Evolutionary conservation across 352 stramenopile genomes (phyloP).

Genomic region (Phytophthora idaei): DNA sequence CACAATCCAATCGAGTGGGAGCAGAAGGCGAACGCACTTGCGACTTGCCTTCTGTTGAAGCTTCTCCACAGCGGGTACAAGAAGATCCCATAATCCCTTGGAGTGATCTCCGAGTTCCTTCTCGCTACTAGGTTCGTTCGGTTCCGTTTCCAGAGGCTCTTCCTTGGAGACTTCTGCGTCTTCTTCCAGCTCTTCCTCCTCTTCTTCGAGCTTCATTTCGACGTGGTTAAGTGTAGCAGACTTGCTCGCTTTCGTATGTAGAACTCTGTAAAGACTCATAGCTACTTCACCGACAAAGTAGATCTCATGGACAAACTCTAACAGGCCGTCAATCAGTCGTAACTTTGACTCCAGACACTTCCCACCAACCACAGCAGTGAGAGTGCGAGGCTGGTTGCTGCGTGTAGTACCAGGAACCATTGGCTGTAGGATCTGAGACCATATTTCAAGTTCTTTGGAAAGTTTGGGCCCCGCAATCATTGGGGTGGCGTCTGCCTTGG

Average conservation of each 20-base stretch:
- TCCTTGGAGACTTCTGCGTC: conserved; percentile 6
- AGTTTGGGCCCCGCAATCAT: conserved; percentile 37
- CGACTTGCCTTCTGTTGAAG: conserved; percentile 71
- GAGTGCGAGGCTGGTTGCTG: neutral
- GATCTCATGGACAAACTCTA: conserved; percentile 60
- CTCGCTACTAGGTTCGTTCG: neutral
- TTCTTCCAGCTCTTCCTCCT: conserved; percentile 19
- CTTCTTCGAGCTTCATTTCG: conserved; percentile 3
- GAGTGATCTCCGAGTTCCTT: neutral
- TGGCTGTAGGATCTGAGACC: conserved; percentile 44
- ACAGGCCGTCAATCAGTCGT: conserved; percentile 64
- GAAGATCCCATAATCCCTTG: conserved; percentile 36
- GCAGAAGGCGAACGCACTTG: conserved; percentile 54
- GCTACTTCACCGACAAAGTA: conserved; percentile 77
- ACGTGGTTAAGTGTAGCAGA: neutral
- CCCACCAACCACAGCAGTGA: conserved; percentile 62
- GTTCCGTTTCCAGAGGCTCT: conserved; percentile 5
- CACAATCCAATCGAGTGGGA: conserved; percentile 70
- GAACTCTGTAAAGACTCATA: conserved; percentile 56
- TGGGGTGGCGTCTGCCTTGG: neutral
- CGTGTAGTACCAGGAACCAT: neutral
- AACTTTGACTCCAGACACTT: conserved; percentile 58
- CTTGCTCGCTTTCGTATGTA: conserved; percentile 33
- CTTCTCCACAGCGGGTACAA: conserved; percentile 52
- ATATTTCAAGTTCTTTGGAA: conserved; percentile 28